Evolutionary conservation across 306 rosid genomes (phyloP).

Genomic region (Hippophae tibetana): DNA sequence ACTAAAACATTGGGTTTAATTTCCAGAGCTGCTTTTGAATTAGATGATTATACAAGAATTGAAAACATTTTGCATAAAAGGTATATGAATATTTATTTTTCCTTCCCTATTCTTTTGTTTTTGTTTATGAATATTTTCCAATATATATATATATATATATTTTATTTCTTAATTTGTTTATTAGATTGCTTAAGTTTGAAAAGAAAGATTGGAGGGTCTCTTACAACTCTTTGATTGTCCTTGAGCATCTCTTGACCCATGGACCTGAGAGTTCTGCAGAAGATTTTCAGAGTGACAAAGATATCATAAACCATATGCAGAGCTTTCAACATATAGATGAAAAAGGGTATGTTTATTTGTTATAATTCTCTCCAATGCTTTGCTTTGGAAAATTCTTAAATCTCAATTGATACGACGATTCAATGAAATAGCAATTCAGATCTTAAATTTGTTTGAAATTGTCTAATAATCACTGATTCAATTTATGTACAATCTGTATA

Average conservation of each 20-base stretch:
- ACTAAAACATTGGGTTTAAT: slow-evolving; percentile 62
- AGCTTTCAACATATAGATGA: slow-evolving; percentile 64
- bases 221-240: slow-evolving; percentile 61
- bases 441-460: neutral
- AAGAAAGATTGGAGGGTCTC: slow-evolving; percentile 77
- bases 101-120: neutral
- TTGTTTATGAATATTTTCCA: neutral
- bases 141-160: slow-evolving; percentile 1
- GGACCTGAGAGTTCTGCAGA: slow-evolving; percentile 84
- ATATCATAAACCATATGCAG: slow-evolving; percentile 47
- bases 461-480: no score
- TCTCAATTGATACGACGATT: no score
- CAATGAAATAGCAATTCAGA: neutral
- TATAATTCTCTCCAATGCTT: no score
- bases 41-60: slow-evolving; percentile 71
- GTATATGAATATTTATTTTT: slow-evolving; percentile 5
- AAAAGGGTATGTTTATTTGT: slow-evolving; percentile 35
- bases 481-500: no score
- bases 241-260: slow-evolving; percentile 77
- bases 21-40: slow-evolving; percentile 90
- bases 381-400: no score
- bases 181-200: slow-evolving; percentile 65
- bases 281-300: slow-evolving; percentile 63
- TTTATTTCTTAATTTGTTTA: slow-evolving; percentile 5
- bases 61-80: slow-evolving; percentile 43